Evolutionary conservation across 768 basidiomycete species (phyloP), one percentile per base, ranked within the genome.

Genomic region (Thelephora ganbajun): DNA sequence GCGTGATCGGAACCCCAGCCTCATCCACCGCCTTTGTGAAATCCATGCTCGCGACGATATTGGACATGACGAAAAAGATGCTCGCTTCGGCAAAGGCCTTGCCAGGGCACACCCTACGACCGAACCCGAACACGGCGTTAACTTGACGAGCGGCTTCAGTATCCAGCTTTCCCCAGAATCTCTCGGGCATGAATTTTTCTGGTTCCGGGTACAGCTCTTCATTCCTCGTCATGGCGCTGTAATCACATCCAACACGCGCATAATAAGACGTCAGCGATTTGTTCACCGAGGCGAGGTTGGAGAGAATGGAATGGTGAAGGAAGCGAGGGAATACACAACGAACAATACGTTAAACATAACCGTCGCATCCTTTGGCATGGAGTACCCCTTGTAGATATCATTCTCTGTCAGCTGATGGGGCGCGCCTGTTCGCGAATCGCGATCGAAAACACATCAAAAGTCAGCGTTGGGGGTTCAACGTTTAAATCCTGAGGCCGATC

Each of bases 1-100:
- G 65, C 11, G 65, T 65, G 14, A 70, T 60, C 22, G 63, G 65
- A 18, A 62, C 57, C 11, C 71, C 74, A 18, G 65, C 49, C 26
- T 61, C 63, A 55, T 74, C 72, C 14, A 59, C 37, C 0, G 65
- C 62, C 50, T 65, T 69, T 2, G 59, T 56, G 30, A 79, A 66
- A 50, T 61, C 53, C 47, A 61, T 54, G 12, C 53, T 53, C 30
- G 60, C 54, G 26, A 62, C 36, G 33, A 62, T 50, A 48, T 52
- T 57, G 23, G 56, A 56, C 23, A 53, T 48, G 13, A 51, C 53
- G 11, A 62, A 52, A 56, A 54, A 62, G 2, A 60, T 14, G 37
- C 35, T 50, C 3, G 55, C 44, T 18, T 57, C 53, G 5, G 60
- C 60, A 14, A 61, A 54, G 16, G 50, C 42, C 33, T 53, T 49